Evolutionary conservation across 179 eudicot species (phyloP).

Genomic region (Drosera spatulata): DNA sequence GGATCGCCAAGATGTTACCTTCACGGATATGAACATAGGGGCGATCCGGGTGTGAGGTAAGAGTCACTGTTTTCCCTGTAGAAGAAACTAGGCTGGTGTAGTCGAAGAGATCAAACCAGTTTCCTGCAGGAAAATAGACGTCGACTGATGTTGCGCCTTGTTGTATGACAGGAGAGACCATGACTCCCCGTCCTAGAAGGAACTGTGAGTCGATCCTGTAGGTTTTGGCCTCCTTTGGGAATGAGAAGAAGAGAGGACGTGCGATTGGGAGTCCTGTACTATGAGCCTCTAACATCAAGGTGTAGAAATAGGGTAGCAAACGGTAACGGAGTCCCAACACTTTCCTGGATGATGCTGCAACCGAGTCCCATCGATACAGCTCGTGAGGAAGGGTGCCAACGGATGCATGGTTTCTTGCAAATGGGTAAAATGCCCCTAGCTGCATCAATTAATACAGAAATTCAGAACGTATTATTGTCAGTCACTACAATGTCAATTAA

Average conservation of each 20-base stretch:
- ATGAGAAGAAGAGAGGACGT: conserved; percentile 79
- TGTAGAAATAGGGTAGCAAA: conserved; percentile 73
- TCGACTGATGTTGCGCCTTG: conserved; percentile 35
- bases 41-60: conserved; percentile 53
- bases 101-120: conserved; percentile 69
- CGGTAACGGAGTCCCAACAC: conserved; percentile 66
- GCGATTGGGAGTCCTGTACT: conserved; percentile 55
- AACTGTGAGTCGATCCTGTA: conserved; percentile 60
- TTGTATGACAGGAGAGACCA: conserved; percentile 67
- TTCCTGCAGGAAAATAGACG: conserved; percentile 72
- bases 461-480: background rate
- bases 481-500: background rate
- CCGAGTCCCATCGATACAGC: conserved; percentile 73
- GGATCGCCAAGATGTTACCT: conserved; percentile 72
- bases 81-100: conserved; percentile 27
- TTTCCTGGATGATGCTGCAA: conserved; percentile 53
- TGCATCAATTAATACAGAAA: conserved; percentile 8
- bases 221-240: conserved; percentile 45
- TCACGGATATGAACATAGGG: conserved; percentile 61
- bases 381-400: conserved; percentile 33
- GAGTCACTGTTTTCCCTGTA: conserved; percentile 25
- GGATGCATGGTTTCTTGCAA: conserved; percentile 57
- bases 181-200: conserved; percentile 60
- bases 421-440: conserved; percentile 92
- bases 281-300: conserved; percentile 66